These are phyloP conservation scores for Pleurotus giganteus DNA, from an alignment of 768 basidiomycete genomes.

Conservation along the genomic window DNA sequence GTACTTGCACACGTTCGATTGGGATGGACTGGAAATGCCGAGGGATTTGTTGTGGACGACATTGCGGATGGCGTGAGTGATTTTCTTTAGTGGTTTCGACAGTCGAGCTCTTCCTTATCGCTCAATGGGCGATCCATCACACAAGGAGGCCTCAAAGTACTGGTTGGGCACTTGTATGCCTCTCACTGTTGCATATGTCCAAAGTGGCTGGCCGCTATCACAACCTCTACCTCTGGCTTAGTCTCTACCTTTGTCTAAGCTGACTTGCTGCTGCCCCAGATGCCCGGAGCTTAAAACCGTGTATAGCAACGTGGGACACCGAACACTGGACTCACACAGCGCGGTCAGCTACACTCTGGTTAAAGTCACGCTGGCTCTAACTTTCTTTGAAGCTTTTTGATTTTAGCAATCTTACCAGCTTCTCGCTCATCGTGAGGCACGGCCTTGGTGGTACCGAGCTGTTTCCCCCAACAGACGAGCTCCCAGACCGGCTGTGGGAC, in stretches of 20 bases:
- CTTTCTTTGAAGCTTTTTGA: constrained; percentile 31
- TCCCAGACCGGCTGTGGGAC: constrained; percentile 43
- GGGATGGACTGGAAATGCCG: constrained; percentile 51
- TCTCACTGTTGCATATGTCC: neutral
- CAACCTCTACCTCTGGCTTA: too few relatives aligned
- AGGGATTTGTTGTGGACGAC: constrained; percentile 38
- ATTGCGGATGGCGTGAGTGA: constrained; percentile 35
- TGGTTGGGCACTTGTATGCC: too few relatives aligned
- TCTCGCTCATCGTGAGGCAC: constrained; percentile 47
- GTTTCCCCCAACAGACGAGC: constrained; percentile 36
- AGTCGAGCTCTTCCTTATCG: too few relatives aligned
- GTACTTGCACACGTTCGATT: constrained; percentile 44
- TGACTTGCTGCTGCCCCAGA: constrained; percentile 24
- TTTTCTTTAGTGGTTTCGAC: constrained; percentile 1
- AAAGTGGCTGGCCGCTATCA: too few relatives aligned
- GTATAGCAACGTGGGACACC: constrained; percentile 40
- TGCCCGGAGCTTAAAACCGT: constrained; percentile 43
- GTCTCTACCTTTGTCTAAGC: too few relatives aligned
- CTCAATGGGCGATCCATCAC: too few relatives aligned
- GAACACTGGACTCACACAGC: neutral
- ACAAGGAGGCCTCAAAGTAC: too few relatives aligned
- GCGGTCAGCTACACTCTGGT: constrained; percentile 18
- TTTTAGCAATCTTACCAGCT: constrained; percentile 40
- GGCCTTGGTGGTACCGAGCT: constrained; percentile 39
- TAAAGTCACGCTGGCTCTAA: constrained; percentile 18